These are phyloP conservation scores for Pneumocystis oryctolagi DNA, from an alignment of 1,139 yeast genomes.

Conservation along the genomic window DNA sequence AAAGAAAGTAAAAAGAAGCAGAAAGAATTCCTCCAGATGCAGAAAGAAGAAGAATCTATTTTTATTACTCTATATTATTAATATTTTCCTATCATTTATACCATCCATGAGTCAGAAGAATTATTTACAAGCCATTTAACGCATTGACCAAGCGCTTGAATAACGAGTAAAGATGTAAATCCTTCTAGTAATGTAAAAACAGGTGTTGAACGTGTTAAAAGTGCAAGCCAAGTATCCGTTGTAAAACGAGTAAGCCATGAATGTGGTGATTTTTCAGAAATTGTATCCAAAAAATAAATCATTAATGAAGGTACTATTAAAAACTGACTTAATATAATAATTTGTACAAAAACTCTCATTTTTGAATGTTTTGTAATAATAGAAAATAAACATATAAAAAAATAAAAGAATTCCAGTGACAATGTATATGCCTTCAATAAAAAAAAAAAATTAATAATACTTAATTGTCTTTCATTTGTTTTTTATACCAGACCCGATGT, in stretches of 20 bases:
- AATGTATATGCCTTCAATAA: conserved; percentile 48
- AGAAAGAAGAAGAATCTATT: conserved; percentile 46
- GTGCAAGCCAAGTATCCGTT: conserved; percentile 51
- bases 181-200: conserved; percentile 83
- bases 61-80: background rate
- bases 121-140: conserved; percentile 55
- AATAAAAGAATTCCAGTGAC: conserved; percentile 41
- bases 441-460: background rate
- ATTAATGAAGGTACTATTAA: conserved; percentile 67
- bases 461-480: background rate
- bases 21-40: conserved; percentile 65
- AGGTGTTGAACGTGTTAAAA: conserved; percentile 55
- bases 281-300: conserved; percentile 52
- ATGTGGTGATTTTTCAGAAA: conserved; percentile 24
- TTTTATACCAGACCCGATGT: conserved; percentile 50
- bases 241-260: conserved; percentile 33
- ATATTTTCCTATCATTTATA: background rate
- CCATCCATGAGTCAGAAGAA: conserved; percentile 62
- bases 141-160: conserved; percentile 81
- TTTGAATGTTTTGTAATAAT: conserved; percentile 39
- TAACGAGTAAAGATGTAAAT: conserved; percentile 71
- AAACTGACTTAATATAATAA: conserved; percentile 67
- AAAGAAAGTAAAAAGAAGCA: conserved; percentile 59
- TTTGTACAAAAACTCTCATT: conserved; percentile 37
- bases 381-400: conserved; percentile 63